phyloP scores from a whole-genome alignment of 805 yeast species.

The Candida nanaspora region DNA sequence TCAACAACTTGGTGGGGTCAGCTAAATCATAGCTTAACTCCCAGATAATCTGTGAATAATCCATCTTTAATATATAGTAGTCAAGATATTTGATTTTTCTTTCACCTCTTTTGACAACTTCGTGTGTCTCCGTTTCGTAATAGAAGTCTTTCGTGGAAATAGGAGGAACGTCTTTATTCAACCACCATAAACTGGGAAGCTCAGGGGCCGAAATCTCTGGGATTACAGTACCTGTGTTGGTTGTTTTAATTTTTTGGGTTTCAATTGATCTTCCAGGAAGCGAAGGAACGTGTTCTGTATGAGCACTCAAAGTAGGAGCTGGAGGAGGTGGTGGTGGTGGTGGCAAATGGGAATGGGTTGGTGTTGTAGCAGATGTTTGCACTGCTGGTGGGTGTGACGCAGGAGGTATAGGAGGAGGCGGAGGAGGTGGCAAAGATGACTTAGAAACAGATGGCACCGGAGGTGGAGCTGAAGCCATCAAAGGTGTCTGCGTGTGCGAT shows the following conservation, averaged over 20 bases:
- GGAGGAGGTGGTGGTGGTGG: slow-evolving; percentile 8
- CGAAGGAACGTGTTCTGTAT: no score
- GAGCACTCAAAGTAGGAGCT: slow-evolving; percentile 5
- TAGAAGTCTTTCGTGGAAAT: slow-evolving; percentile 40
- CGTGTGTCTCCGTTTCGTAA: slow-evolving; percentile 59
- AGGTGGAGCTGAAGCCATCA: slow-evolving; percentile 16
- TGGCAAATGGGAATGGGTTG: slow-evolving; percentile 11
- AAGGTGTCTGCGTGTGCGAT: no score
- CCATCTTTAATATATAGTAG: slow-evolving; percentile 65
- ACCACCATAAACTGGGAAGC: slow-evolving; percentile 54
- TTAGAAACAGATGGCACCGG: slow-evolving; percentile 19
- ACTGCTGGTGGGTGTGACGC: slow-evolving; percentile 7
- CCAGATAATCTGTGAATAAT: slow-evolving; percentile 59
- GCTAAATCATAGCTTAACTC: slow-evolving; percentile 48
- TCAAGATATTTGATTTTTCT: slow-evolving; percentile 45
- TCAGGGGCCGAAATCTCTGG: neutral
- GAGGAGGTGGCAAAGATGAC: slow-evolving; percentile 7
- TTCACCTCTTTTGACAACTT: slow-evolving; percentile 50
- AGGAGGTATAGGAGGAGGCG: slow-evolving; percentile 2
- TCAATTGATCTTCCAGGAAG: slow-evolving; percentile 2
- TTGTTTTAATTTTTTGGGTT: neutral
- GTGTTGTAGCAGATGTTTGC: slow-evolving; percentile 3
- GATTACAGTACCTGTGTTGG: slow-evolving; percentile 1
- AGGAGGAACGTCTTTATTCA: slow-evolving; percentile 50
- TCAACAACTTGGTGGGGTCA: slow-evolving; percentile 47